These are phyloP conservation scores for Malassezia sp. DNA, from an alignment of 1,284 basidiomycete species.

Conservation along the genomic window DNA sequence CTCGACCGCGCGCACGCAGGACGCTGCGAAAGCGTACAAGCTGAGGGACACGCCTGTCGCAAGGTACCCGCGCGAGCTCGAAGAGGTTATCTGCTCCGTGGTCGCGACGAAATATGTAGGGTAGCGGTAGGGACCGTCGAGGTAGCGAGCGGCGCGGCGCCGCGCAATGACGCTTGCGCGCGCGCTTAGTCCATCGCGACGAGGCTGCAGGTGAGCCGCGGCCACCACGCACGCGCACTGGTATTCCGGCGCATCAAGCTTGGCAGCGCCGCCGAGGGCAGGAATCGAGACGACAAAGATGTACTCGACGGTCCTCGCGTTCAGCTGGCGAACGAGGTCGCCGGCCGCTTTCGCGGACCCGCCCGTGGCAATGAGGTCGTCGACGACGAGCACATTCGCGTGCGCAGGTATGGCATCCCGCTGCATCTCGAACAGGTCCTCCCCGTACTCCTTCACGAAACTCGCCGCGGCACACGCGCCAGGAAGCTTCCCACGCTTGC, in stretches of 20 bases:
- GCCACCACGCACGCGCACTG: conserved; percentile 38
- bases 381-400: conserved; percentile 75
- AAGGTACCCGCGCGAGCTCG: neutral
- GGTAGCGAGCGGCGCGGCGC: too few species aligned
- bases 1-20: too few species aligned
- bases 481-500: conserved; percentile 88
- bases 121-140: too few species aligned
- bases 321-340: conserved; percentile 70
- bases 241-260: conserved; percentile 70
- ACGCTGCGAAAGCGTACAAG: conserved; percentile 7
- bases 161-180: too few species aligned
- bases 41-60: conserved; percentile 6
- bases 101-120: conserved; percentile 16
- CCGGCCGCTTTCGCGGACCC: conserved; percentile 91
- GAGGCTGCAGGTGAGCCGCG: neutral
- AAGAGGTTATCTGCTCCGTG: conserved; percentile 2
- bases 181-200: conserved; percentile 19
- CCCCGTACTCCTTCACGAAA: conserved; percentile 93
- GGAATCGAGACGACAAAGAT: conserved; percentile 83
- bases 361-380: conserved; percentile 93
- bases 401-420: conserved; percentile 65
- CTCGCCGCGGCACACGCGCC: conserved; percentile 65
- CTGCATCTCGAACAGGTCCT: conserved; percentile 95
- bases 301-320: conserved; percentile 78
- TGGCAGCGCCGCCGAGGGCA: conserved; percentile 66